Evolutionary conservation across 805 yeast genomes (phyloP).

Genomic region (Ogataea minuta): DNA sequence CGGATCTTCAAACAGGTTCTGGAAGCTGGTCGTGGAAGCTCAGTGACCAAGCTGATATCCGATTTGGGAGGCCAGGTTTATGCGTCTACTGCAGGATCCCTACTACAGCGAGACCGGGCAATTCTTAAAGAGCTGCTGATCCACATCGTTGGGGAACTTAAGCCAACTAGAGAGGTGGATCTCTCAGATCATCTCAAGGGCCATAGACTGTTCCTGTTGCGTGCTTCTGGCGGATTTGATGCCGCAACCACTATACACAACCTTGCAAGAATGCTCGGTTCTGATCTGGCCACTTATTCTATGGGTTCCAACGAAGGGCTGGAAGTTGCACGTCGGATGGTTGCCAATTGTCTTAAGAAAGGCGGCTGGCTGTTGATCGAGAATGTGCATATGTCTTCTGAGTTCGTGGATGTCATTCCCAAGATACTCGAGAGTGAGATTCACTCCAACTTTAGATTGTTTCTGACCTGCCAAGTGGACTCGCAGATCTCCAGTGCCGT

Average conservation of each 20-base stretch:
- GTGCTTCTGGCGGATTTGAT: conserved; percentile 64
- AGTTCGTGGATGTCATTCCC: conserved; percentile 59
- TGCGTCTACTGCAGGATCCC: conserved; percentile 44
- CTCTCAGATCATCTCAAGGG: conserved; percentile 29
- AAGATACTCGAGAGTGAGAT: conserved; percentile 39
- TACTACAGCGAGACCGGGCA: conserved; percentile 44
- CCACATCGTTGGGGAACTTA: conserved; percentile 1
- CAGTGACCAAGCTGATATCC: conserved; percentile 34
- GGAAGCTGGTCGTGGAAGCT: conserved; percentile 6
- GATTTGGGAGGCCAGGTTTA: conserved; percentile 47
- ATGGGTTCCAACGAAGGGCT: conserved; percentile 74
- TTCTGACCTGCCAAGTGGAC: conserved; percentile 59
- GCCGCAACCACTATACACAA: conserved; percentile 53
- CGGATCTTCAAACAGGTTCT: conserved; percentile 34
- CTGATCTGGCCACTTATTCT: conserved; percentile 46
- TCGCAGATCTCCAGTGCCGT: conserved; percentile 55
- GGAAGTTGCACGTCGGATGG: conserved; percentile 53
- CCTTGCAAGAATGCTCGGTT: conserved; percentile 36
- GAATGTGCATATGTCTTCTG: conserved; percentile 70
- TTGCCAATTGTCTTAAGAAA: conserved; percentile 41
- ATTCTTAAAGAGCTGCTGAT: conserved; percentile 41
- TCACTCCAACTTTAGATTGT: conserved; percentile 47
- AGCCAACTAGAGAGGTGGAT: conserved; percentile 18
- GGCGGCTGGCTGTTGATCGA: conserved; percentile 78
- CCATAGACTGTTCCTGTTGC: conserved; percentile 46